Evolutionary conservation across 768 basidiomycete genomes (phyloP), one percentile per base, ranked within the genome.

Genomic region (Mycena metata): DNA sequence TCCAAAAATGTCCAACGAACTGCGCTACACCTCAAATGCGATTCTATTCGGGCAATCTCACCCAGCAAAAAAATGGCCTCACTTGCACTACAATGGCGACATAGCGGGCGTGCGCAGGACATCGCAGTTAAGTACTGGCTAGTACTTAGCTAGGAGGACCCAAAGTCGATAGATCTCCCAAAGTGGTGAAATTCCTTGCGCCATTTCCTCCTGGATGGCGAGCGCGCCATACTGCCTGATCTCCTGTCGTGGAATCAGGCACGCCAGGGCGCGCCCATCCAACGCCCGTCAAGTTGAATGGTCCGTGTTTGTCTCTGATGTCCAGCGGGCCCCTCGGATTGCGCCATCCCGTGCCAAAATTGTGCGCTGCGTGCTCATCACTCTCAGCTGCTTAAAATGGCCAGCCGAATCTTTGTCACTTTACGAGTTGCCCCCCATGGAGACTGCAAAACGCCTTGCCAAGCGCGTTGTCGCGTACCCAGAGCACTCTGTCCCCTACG

Each of bases 401-500:
- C 7, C 11, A 2, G 15, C 41, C 43, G 21, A 11, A 33, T 46
- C 7, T 35, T 58, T n/a, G 46, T 50, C 59, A 50, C 46, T 46
- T 33, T 11, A 42, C 24, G 42, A 26, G 24, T 11, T 35, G 16
- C 63, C 71, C 66, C 55, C 69, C 30, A 69, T 71, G 68, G 66
- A 75, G 35, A 65, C 81, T 33, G 81, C 80, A 23, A 89, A 86
- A 76, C 82, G 79, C 30, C 68, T 85, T 45, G 86, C 85, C 33
- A 92, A 92, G 79, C 84, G 82, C 52, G 68, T 89, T 47, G 83
- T 94, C 51, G 86, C 79, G 9, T 83, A 90, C 72, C 89, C 90
- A 10, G 90, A 92, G 60, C 80, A 88, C 10, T 75, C 77, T 12
- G 85, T 90, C 8, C 87, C 90, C 24, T 81, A 90, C 47, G 81